Conservation (phyloP, 495 filamentous ascomycete species). For the Aspergillus taichungensis region DNA sequence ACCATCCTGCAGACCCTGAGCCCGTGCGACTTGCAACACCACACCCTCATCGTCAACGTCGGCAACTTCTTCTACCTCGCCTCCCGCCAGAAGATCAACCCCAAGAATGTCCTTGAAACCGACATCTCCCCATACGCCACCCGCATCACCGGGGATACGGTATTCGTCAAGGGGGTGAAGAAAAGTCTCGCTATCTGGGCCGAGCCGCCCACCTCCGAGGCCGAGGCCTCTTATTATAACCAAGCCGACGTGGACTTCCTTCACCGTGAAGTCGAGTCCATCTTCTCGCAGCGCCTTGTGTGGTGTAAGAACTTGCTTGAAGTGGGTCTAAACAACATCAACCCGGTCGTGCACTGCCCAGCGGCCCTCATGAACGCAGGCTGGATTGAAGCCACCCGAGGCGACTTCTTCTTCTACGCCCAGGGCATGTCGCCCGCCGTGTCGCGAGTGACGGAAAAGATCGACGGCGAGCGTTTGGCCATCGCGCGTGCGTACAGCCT, state of each 20-base stretch:
- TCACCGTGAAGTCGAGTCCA: conserved; percentile 5
- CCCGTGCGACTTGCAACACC: conserved; percentile 8
- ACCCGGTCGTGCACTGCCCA: conserved; percentile 13
- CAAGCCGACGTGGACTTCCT: conserved; percentile 5
- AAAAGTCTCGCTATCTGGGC: conserved; percentile 14
- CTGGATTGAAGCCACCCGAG: conserved; percentile 14
- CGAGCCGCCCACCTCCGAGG: conserved; percentile 8
- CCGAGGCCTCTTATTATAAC: conserved; percentile 1
- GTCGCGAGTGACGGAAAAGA: conserved; percentile 10
- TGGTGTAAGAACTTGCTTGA: conserved; percentile 12
- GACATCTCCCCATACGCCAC: conserved; percentile 13
- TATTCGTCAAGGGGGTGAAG: conserved; percentile 12
- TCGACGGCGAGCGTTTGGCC: conserved; percentile 10
- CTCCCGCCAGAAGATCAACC: conserved; percentile 12
- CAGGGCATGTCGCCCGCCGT: conserved; percentile 14
- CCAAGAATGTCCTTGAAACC: conserved; percentile 11
- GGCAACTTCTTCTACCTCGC: conserved; percentile 16
- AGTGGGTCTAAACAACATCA: conserved; percentile 14
- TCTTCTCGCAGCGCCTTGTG: conserved; percentile 10
- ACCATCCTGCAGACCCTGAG: conserved; percentile 9
- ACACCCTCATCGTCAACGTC: conserved; percentile 14
- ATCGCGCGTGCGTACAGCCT: conserved; percentile 10
- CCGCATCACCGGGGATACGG: conserved; percentile 6
- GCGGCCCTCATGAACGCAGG: conserved; percentile 14
- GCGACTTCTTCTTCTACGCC: conserved; percentile 15